Base-by-base conservation (phyloP, 1,139 yeast species). In the Candida glucosophila region DNA sequence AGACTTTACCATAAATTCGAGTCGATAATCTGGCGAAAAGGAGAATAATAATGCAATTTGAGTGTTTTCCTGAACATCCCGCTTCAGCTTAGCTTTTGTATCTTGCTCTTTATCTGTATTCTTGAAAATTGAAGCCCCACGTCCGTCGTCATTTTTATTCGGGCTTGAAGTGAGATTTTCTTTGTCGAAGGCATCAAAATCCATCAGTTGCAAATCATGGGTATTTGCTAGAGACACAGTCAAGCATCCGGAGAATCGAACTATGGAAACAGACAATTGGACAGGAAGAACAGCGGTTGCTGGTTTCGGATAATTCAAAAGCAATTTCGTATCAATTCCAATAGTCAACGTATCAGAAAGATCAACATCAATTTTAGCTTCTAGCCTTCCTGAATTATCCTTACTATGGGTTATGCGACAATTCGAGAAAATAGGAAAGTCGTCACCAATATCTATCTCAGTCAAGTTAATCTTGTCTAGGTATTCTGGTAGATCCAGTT, bases 301-400 rank as follows among this genome's bases (percentile, higher is more conserved):
- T 1, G 93, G 79, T 35, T 79, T 70, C 1, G 98, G 98, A 39
- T 79, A 82, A 48, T 90, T 92, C 18, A 92, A 58, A 17, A 90
- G 51, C 11, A 92, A 52, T 30, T 75, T 73, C 0, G 98, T 90
- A 32, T 88, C 93, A 5, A 90, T 73, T 0, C 95, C 98, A 20
- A 92, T 58, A 0, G 97, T 85, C 25, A 90, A 62, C 3, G 93
- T 80, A 46, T 90, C 99, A 6, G 92, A 74, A 26, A 92, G 58
- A 47, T 88, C 96, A 20, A 90, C 93, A 49, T 90, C 97, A 25
- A 92, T 88, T 36, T 81, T 86, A 0, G 95, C 96, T 47, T 90
- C 96, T 24, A 81, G 49, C 31, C 82, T 63, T 9, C 75, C 75
- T 1, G 53, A 39, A 10, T 54, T 55, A 26, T 72, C 64, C 9